These are phyloP conservation scores for Ceratocystis colombiana DNA, from an alignment of 2,329 filamentous ascomycete species.

Conservation along the genomic window DNA sequence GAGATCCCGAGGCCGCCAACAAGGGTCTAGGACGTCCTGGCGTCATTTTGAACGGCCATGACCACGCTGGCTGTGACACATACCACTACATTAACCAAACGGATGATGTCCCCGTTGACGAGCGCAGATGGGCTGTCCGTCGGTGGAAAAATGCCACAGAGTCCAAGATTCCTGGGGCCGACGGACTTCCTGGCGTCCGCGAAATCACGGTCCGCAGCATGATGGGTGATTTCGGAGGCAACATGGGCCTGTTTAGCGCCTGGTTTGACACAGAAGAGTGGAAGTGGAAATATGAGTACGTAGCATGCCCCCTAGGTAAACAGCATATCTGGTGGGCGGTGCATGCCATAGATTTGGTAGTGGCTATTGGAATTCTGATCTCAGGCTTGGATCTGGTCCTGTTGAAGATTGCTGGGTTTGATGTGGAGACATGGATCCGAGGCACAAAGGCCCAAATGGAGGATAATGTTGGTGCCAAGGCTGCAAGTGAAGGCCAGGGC, in stretches of 20 bases:
- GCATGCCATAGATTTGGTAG: constrained; percentile 18
- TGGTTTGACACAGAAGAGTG: constrained; percentile 70
- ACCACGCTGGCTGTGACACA: constrained; percentile 88
- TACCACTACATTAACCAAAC: constrained; percentile 69
- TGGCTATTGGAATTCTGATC: constrained; percentile 9
- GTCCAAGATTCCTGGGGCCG: constrained; percentile 35
- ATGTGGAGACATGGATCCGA: constrained; percentile 20
- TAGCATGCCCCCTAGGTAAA: constrained; percentile 65
- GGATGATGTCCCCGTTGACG: constrained; percentile 33
- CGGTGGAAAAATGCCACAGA: constrained; percentile 40
- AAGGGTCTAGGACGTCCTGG: constrained; percentile 59
- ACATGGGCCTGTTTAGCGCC: constrained; percentile 74
- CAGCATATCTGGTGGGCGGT: constrained; percentile 83
- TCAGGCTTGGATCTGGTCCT: constrained; percentile 10
- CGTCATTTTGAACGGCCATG: constrained; percentile 82
- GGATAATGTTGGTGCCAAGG: neutral
- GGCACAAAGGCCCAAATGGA: neutral
- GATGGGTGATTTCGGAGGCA: constrained; percentile 95
- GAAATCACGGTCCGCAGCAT: constrained; percentile 94
- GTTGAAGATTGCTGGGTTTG: constrained; percentile 15
- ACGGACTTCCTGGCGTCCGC: constrained; percentile 54
- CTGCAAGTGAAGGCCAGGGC: neutral
- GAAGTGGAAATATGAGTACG: constrained; percentile 76
- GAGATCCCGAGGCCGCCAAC: constrained; percentile 47
- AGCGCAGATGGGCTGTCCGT: constrained; percentile 43